Evolutionary conservation across 768 basidiomycete species (phyloP), one percentile per base, ranked within the genome.

Genomic region (Kwoniella europaea): DNA sequence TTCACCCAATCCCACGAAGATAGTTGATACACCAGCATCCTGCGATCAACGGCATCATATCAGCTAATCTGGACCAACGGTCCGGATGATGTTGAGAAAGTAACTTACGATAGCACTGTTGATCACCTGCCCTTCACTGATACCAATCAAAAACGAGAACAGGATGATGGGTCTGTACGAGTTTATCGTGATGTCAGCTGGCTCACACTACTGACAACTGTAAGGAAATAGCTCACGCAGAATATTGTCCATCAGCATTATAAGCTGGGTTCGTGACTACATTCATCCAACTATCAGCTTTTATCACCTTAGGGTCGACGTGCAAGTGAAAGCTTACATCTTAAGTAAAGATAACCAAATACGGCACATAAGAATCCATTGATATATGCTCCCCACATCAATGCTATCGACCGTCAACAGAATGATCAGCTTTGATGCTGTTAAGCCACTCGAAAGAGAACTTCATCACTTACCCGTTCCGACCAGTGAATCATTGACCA

Each of bases 21-120:
- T 92, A 1, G 92, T 93, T 2, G 92, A 93, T 1, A 94, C 92
- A 61, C 92, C 93, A 15, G 91, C 92, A 79, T 93, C 92, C 74
- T 66, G 67, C 44, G 63, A 15, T 24, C 10, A 57, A 9, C 22
- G 3, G 5, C 18, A 20, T 50, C 41, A 58, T n/a, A 18, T 55
- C 46, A 13, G 9, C 57, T n/a, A n/a, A n/a, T n/a, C n/a, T n/a
- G n/a, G n/a, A n/a, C n/a, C n/a, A 27, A 59, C 7, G 44, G 10
- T 24, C 43, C 10, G 2, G 55, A 61, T 56, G 13, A 42, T 41
- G 24, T 16, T 46, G 55, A 41, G 20, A 10, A 5, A n/a, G 22
- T 12, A 1, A 72, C 78, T 65, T 44, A 76, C 77, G 41, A 77
- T 78, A 43, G 77, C 81, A 22, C 76, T 76, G 10, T 75, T 74